Evolutionary conservation across 805 yeast species (phyloP), one percentile per base, ranked within the genome.

Genomic region (Danielia oregonensis): DNA sequence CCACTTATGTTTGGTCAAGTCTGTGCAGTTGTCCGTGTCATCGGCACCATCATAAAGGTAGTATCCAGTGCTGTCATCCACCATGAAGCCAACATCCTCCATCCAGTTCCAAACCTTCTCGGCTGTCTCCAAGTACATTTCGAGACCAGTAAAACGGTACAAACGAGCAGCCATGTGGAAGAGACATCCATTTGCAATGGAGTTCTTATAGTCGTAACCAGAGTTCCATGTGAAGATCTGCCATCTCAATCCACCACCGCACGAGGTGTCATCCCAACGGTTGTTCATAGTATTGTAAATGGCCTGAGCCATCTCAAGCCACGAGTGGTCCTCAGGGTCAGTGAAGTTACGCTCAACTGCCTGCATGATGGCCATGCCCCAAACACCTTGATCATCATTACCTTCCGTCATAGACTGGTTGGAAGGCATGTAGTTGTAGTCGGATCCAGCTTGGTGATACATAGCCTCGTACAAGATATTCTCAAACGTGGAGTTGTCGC

Each of bases 41-140:
- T 41, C 42, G 22, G 82, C 82, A 57, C 86, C 86, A 57, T 79
- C 86, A 45, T 63, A 70, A 22, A 79, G 66, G 8, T 48, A 32
- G 17, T 69, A 62, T 6, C 51, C 47, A 25, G 54, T 61, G 6
- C 19, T 21, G 24, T 37, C 30, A n/a, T 36, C 35, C 8, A 29
- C 14, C 24, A 52, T 37, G 42, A 45, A 55, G 2, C 51, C 52
- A 17, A 44, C 57, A 11, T 44, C 61, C 38, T 53, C 49, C 71
- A 67, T 64, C 73, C 73, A 68, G 32, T 65, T 66, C 65, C 67
- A 65, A 16, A 65, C 70, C 42, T 45, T 55, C 41, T 65, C 69
- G 18, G 70, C 65, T 59, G 67, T 57, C 12, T 61, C 69, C 27
- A 57, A 58, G 48, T 68, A 68, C 11, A 65, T 37, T 35, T 57